phyloP scores from a whole-genome alignment of 495 filamentous ascomycete genomes.

The Penicillium cinerascens region DNA sequence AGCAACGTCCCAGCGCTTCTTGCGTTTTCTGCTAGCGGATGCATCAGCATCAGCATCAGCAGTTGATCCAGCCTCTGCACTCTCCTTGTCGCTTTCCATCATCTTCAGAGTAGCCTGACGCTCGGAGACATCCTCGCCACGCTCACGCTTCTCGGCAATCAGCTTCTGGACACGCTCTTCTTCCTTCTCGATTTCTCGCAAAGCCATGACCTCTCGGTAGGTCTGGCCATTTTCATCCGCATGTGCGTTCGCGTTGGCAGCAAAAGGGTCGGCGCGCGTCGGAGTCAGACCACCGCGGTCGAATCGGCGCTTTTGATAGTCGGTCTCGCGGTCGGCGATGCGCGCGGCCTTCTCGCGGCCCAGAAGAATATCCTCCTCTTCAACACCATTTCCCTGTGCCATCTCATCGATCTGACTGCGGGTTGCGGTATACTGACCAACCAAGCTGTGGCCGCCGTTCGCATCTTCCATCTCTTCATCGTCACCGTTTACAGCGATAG shows the following conservation, averaged over 20 bases:
- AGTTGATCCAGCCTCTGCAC: slow-evolving; percentile 64
- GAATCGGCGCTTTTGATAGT: slow-evolving; percentile 95
- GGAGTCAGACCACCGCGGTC: slow-evolving; percentile 78
- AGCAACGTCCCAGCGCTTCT: slow-evolving; percentile 89
- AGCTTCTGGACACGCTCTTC: slow-evolving; percentile 81
- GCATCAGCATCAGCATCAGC: slow-evolving; percentile 62
- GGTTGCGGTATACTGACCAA: slow-evolving; percentile 96
- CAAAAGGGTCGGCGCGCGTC: slow-evolving; percentile 85
- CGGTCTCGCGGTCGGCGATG: slow-evolving; percentile 89
- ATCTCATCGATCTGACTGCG: slow-evolving; percentile 92
- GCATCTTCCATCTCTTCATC: slow-evolving; percentile 83
- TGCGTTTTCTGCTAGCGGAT: slow-evolving; percentile 67
- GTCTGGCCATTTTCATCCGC: slow-evolving; percentile 66
- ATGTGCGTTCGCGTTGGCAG: slow-evolving; percentile 66
- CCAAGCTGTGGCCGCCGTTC: slow-evolving; percentile 70
- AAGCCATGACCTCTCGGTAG: slow-evolving; percentile 89
- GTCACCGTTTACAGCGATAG: slow-evolving; percentile 76
- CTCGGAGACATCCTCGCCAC: slow-evolving; percentile 57
- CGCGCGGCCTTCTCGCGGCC: slow-evolving; percentile 84
- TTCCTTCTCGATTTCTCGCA: slow-evolving; percentile 87
- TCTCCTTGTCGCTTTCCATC: slow-evolving; percentile 64
- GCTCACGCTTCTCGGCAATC: slow-evolving; percentile 71
- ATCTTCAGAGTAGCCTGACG: slow-evolving; percentile 69
- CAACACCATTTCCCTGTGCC: slow-evolving; percentile 75
- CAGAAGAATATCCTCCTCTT: slow-evolving; percentile 87